Evolutionary conservation across 2,329 filamentous ascomycete genomes (phyloP), one percentile per base, ranked within the genome.

Genomic region (Sporothrix luriei): DNA sequence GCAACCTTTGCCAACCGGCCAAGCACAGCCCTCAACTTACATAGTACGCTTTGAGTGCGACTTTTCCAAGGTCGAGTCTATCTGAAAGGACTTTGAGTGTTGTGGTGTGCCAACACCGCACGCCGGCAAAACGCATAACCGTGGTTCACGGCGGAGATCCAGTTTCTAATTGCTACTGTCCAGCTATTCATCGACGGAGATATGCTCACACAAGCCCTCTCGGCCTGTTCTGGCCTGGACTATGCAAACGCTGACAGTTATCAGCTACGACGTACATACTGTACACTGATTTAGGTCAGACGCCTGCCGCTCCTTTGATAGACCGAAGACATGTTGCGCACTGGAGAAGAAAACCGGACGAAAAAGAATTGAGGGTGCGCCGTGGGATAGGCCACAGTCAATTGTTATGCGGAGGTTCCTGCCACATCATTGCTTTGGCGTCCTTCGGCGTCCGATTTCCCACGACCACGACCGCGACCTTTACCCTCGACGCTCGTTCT

Each of bases 1-100:
- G 33, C 33, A 33, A 33, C 33, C 3, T 29, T 29, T 5, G 33
- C n/a, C 40, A 48, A 14, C 40, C 40, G 48, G 59, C 59, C 59
- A 46, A 13, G 13, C 40, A 48, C 59, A 48, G 59, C 10, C 43
- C 40, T 3, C 59, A 62, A 29, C 43, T 46, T 62, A 26, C n/a
- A 62, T n/a, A n/a, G n/a, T n/a, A n/a, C n/a, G n/a, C n/a, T 61
- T 11, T 33, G 49, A 26, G 33, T 64, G 43, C 61, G 49, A 64
- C 61, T 24, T n/a, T 64, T 46, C 59, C 38, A 13, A 33, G 21
- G 59, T 48, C 40, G 21, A 24, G 19, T 64, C 33, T 33, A 19
- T 43, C 61, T 64, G 43, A 62, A 62, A 48, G 40, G 16, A 46
- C 11, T 26, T 4, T 62, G 21, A 11, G 16, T n/a, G 9, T 64